These are phyloP conservation scores for Dinochytrium kinnereticum DNA, from an alignment of 371 early-diverging fungal species.

Conservation along the genomic window DNA sequence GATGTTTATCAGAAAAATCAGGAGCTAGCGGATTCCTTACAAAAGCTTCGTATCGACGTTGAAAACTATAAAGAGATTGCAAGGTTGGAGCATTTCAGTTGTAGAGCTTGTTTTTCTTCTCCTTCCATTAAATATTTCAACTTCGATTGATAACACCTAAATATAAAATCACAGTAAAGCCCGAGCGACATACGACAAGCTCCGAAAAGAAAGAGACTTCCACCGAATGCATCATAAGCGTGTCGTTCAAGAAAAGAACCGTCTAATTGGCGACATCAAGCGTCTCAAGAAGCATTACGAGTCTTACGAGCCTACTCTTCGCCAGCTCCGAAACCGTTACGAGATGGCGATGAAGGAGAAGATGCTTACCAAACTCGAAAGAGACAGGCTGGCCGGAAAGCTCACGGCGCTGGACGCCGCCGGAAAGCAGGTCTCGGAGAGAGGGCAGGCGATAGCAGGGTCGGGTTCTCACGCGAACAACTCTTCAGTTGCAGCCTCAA, in stretches of 20 bases:
- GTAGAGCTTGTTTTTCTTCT: too few relatives aligned
- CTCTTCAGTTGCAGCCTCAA: too few relatives aligned
- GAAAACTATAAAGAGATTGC: slow-evolving; percentile 57
- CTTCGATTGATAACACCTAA: background rate
- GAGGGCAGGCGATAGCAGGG: too few relatives aligned
- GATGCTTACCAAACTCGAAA: slow-evolving; percentile 56
- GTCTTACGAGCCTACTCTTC: slow-evolving; percentile 49
- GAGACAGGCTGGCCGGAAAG: slow-evolving; percentile 51
- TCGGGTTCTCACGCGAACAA: too few relatives aligned
- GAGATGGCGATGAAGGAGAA: slow-evolving; percentile 62
- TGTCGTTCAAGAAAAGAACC: slow-evolving; percentile 59
- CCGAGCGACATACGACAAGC: slow-evolving; percentile 55
- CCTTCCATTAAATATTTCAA: background rate
- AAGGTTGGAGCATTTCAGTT: slow-evolving; percentile 27
- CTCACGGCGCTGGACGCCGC: slow-evolving; percentile 30
- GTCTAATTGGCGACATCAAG: slow-evolving; percentile 52
- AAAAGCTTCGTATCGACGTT: slow-evolving; percentile 53
- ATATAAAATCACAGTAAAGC: slow-evolving; percentile 44
- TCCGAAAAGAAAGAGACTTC: slow-evolving; percentile 60
- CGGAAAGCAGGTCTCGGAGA: too few relatives aligned
- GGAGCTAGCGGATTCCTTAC: slow-evolving; percentile 51
- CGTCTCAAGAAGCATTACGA: slow-evolving; percentile 56
- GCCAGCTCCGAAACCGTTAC: slow-evolving; percentile 49
- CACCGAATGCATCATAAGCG: slow-evolving; percentile 65
- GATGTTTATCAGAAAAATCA: slow-evolving; percentile 58